Evolutionary conservation across 495 filamentous ascomycete species (phyloP).

Genomic region (Penicillium pancosmium): DNA sequence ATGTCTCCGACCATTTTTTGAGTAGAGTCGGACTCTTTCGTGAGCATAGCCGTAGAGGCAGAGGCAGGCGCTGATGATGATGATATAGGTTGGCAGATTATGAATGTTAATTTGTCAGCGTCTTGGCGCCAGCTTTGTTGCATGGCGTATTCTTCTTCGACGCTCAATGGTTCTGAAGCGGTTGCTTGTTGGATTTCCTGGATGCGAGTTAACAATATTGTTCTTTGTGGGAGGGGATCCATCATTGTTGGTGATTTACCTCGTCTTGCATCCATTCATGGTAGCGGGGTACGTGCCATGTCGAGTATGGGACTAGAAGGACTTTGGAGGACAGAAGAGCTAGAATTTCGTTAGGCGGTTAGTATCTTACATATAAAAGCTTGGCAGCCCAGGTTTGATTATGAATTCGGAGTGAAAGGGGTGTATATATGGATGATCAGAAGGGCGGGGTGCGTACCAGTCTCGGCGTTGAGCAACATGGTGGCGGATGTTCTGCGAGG

Average conservation of each 20-base stretch:
- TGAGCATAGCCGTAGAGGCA: neutral
- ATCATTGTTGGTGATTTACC: conserved; percentile 44
- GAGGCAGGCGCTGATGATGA: conserved; percentile 1
- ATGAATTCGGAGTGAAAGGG: neutral
- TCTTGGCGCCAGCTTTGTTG: conserved; percentile 79
- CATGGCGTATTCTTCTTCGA: conserved; percentile 84
- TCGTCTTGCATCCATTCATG: conserved; percentile 91
- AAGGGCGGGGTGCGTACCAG: conserved; percentile 30
- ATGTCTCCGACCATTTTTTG: conserved; percentile 79
- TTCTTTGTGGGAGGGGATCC: conserved; percentile 1
- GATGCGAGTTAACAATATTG: conserved; percentile 7
- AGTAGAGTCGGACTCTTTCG: conserved; percentile 26
- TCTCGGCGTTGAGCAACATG: conserved; percentile 48
- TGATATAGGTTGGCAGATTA: conserved; percentile 37
- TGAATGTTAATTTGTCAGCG: conserved; percentile 56
- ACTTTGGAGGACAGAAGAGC: conserved; percentile 66
- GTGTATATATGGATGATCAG: neutral
- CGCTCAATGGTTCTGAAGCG: conserved; percentile 76
- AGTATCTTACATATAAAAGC: too few relatives aligned
- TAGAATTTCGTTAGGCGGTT: conserved; percentile 25
- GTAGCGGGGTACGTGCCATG: conserved; percentile 78
- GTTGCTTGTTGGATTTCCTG: conserved; percentile 82
- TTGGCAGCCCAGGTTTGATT: too few relatives aligned
- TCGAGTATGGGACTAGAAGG: conserved; percentile 82
- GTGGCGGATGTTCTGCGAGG: neutral